Conservation (phyloP, 345 rosid genomes). For the Murraya koenigii region DNA sequence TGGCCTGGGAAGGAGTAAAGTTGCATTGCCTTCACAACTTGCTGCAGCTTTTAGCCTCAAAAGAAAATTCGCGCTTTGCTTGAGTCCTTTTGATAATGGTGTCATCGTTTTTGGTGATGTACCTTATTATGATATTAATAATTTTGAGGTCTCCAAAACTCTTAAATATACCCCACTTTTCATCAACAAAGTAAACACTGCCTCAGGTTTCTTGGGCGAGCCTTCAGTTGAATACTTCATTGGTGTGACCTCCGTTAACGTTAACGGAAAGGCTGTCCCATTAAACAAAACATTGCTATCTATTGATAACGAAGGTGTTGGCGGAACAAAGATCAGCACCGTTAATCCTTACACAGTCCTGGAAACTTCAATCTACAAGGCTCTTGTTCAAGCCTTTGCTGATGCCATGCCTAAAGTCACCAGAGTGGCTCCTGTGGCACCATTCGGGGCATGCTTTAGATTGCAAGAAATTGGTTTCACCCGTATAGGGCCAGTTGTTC, state of each 20-base stretch:
- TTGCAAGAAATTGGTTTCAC: neutral
- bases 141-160: constrained; percentile 27
- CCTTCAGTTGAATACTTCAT: constrained; percentile 31
- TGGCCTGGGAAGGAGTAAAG: constrained; percentile 17
- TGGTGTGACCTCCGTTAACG: constrained; percentile 23
- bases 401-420: neutral
- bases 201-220: constrained; percentile 6
- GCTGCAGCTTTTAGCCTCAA: constrained; percentile 19
- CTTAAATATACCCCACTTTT: constrained; percentile 29
- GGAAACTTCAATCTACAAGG: constrained; percentile 30
- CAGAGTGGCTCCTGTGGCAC: constrained; percentile 9
- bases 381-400: constrained; percentile 9
- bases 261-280: constrained; percentile 13
- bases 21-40: constrained; percentile 18
- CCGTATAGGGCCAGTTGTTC: constrained; percentile 23
- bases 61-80: constrained; percentile 28
- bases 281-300: constrained; percentile 28
- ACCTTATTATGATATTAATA: constrained; percentile 16
- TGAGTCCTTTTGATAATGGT: constrained; percentile 15
- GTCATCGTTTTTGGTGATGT: constrained; percentile 30
- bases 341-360: constrained; percentile 19
- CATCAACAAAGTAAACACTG: constrained; percentile 27
- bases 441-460: constrained; percentile 21
- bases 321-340: constrained; percentile 37
- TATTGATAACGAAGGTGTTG: constrained; percentile 23